These are phyloP conservation scores for Candida tammaniensis DNA, from an alignment of 805 yeast genomes.

Conservation along the genomic window DNA sequence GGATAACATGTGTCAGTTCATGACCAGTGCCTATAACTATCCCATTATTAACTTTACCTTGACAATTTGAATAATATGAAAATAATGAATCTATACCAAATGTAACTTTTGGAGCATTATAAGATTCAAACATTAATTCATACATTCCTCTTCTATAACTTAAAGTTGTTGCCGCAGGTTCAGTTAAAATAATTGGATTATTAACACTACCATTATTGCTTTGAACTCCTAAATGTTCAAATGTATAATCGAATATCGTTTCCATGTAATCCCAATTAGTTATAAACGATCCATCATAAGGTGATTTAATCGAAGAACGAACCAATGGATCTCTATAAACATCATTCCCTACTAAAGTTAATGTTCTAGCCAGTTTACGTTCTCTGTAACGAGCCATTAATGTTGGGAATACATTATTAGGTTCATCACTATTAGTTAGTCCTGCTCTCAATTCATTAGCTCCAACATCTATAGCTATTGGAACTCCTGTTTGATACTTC, in stretches of 20 bases:
- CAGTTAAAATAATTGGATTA: slow-evolving; percentile 81
- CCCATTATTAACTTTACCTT: slow-evolving; percentile 41
- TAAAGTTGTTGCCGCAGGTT: slow-evolving; percentile 67
- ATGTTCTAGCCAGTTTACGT: slow-evolving; percentile 57
- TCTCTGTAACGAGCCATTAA: slow-evolving; percentile 75
- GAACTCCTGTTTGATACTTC: slow-evolving; percentile 53
- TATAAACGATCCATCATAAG: slow-evolving; percentile 82
- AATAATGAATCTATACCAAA: slow-evolving; percentile 84
- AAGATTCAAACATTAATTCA: slow-evolving; percentile 83
- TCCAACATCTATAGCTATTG: slow-evolving; percentile 90
- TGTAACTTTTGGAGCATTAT: slow-evolving; percentile 67
- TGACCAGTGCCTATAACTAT: slow-evolving; percentile 81
- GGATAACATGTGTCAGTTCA: slow-evolving; percentile 79
- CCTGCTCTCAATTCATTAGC: slow-evolving; percentile 60
- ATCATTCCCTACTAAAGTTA: slow-evolving; percentile 83
- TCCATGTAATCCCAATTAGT: slow-evolving; percentile 94
- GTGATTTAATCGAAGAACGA: slow-evolving; percentile 66
- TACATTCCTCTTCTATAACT: slow-evolving; percentile 72
- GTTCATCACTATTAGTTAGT: slow-evolving; percentile 41
- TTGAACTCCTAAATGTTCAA: slow-evolving; percentile 71
- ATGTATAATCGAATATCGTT: slow-evolving; percentile 75
- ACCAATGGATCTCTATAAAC: slow-evolving; percentile 67
- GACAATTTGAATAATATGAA: slow-evolving; percentile 66
- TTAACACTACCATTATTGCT: slow-evolving; percentile 49
- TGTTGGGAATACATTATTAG: slow-evolving; percentile 68